phyloP scores from a whole-genome alignment of 331 rosid genomes.

The Arachis monticola region DNA sequence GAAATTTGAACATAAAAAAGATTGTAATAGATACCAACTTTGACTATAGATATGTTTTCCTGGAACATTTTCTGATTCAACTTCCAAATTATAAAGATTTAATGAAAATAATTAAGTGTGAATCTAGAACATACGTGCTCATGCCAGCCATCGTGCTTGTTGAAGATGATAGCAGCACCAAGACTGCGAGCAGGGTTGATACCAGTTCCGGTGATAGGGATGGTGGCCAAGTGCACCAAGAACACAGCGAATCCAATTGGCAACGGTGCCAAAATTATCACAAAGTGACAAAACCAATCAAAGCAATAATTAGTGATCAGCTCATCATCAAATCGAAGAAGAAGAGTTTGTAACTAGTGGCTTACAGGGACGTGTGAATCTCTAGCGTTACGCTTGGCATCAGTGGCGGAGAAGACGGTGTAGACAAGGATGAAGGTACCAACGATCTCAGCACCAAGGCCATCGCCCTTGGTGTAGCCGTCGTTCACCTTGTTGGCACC shows the following conservation, averaged over 20 bases:
- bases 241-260: slow-evolving; percentile 64
- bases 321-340: not conserved
- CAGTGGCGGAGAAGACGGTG: slow-evolving; percentile 65
- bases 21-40: too few species aligned
- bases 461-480: slow-evolving; percentile 60
- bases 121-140: slow-evolving; percentile 53
- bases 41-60: too few species aligned
- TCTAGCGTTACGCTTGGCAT: slow-evolving; percentile 60
- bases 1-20: too few species aligned
- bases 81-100: not conserved
- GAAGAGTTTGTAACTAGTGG: not conserved
- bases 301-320: not conserved
- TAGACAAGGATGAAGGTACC: slow-evolving; percentile 60
- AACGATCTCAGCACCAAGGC: slow-evolving; percentile 58
- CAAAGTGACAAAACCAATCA: not conserved
- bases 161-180: slow-evolving; percentile 58
- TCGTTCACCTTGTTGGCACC: slow-evolving; percentile 48
- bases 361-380: slow-evolving; percentile 67
- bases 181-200: slow-evolving; percentile 63
- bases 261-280: slow-evolving; percentile 56
- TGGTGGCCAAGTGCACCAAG: slow-evolving; percentile 61
- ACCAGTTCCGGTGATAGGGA: slow-evolving; percentile 66
- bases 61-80: too few species aligned
- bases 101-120: too few species aligned
- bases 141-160: slow-evolving; percentile 62